Evolutionary conservation across 768 basidiomycete genomes (phyloP), one percentile per base, ranked within the genome.

Genomic region (Gymnopilus dilepis): DNA sequence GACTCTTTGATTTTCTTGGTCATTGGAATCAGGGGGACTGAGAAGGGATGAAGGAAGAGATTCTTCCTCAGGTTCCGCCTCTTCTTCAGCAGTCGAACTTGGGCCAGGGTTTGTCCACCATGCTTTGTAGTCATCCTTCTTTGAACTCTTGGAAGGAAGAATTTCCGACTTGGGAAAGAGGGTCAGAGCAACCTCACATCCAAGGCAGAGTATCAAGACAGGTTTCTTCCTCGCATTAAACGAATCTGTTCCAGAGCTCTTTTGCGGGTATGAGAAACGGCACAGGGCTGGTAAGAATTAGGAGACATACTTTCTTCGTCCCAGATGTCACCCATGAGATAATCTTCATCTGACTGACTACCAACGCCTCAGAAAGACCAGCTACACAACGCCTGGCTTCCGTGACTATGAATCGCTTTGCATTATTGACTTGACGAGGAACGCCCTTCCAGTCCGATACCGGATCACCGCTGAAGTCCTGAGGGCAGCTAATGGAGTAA

Each of bases 241-340:
- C n/a, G 66, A 31, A 11, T 67, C 61, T 0, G 64, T 21, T 28
- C 60, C 65, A 30, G 19, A 5, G 17, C 15, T 30, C 40, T 58
- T 13, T 19, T 12, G 37, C 37, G 21, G 22, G 6, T 31, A 38
- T 41, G 4, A 48, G 42, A 17, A 40, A 24, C 5, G 17, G 38
- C 8, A 60, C n/a, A n/a, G 34, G 38, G 28, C 30, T 9, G 8
- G 34, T 3, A 26, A 42, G 45, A n/a, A 33, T 17, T 43, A 5
- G 31, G 34, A 33, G 17, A 67, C 68, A 0, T 34, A 73, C 82
- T 74, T 70, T 78, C 67, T 59, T 78, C 9, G 66, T 69, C 33
- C 83, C 83, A 11, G 73, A 21, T 17, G 74, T 72, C 24, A 76
- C 73, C 82, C 83, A 86, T 4, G 78, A 83, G 30, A 77, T 60